phyloP scores from a whole-genome alignment of 495 filamentous ascomycete genomes.

The Aspergillus sparsus region DNA sequence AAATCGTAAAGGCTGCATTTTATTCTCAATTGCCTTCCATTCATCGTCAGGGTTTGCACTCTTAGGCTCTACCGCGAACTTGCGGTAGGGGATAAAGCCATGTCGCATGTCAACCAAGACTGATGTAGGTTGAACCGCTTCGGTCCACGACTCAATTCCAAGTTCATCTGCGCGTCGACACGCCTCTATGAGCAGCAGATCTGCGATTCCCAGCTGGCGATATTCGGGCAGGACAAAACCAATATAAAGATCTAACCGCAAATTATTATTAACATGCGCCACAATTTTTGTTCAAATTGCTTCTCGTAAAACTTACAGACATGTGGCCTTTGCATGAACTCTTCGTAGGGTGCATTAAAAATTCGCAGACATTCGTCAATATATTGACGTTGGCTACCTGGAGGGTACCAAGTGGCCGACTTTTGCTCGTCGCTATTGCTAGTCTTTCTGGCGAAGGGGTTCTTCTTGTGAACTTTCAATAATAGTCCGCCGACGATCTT shows the following conservation, averaged over 20 bases:
- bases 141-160: neutral
- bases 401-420: neutral
- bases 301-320: neutral
- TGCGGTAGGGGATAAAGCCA: neutral
- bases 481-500: neutral
- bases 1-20: neutral
- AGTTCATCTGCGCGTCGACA: conserved; percentile 10
- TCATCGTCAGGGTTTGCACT: neutral
- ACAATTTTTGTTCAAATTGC: neutral
- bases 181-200: neutral
- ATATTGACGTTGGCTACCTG: neutral
- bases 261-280: too few relatives aligned
- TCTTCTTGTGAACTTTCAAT: neutral
- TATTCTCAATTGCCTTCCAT: neutral
- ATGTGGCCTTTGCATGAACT: conserved; percentile 5
- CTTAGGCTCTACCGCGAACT: neutral
- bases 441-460: neutral
- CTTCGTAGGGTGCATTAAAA: neutral
- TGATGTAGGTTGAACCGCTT: neutral
- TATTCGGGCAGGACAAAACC: neutral
- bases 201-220: conserved; percentile 1
- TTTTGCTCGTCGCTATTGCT: neutral
- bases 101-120: conserved; percentile 6
- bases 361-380: neutral
- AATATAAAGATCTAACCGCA: neutral